Base-by-base conservation (phyloP, 495 filamentous ascomycete genomes). In the Xylaria nigripes region DNA sequence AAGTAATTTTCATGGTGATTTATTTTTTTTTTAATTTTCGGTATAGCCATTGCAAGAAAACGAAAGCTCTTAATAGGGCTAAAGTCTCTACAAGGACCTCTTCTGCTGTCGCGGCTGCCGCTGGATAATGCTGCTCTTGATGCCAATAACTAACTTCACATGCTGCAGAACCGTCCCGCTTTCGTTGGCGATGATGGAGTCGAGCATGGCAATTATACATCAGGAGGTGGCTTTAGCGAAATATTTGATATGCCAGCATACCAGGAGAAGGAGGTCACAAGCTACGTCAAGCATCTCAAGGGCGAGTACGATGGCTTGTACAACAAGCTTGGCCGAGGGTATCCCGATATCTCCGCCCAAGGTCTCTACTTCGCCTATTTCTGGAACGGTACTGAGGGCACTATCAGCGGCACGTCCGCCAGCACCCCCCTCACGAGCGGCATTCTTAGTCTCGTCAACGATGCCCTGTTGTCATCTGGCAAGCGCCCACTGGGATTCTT, bases 311-410 rank as follows among this genome's bases (percentile, higher is more conserved):
- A 67, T 36, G 62, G 64, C 1, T 54, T 58, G 32, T 66, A 65
- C 60, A 87, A 90, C 71, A 63, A 71, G 29, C 60, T 69, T 0
- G 85, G 84, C 22, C 83, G 87, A 18, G 87, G 78, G 0, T 85
- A 87, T 68, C 87, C 87, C 15, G 87, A 91, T 54, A 78, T 91
- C 40, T 66, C 85, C 0, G 84, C 86, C 4, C 86, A 87, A 15
- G 64, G 64, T 13, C 59, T 66, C 27, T 66, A 66, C 57, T 66
- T 66, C 45, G 64, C 64, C 2, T 64, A 46, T 0, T 65, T 81
- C 22, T 65, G 59, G 22, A 70, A 72, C 4, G 74, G 80, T 27
- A 66, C 56, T 1, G 61, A 66, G 38, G 64, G 64, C 1, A 45
- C 34, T 1, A 66, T 66, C 15, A 78, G 78, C 36, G 86, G 86